Conservation (phyloP, 129 eudicot species). For the Escallonia rubra region DNA sequence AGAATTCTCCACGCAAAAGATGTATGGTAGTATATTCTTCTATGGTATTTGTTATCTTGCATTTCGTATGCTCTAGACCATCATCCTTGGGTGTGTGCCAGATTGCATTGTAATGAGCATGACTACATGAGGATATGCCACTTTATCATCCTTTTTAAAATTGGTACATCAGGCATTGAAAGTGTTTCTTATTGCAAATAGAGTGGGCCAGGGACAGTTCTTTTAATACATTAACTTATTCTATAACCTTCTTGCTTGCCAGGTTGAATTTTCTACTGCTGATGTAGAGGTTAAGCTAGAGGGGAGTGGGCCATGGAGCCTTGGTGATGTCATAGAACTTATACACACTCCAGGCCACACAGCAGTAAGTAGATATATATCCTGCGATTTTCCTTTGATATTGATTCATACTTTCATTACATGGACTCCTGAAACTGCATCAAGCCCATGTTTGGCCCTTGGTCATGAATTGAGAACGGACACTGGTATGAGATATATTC, state of each 20-base stretch:
- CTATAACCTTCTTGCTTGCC: neutral
- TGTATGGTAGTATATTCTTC: slow-evolving; percentile 15
- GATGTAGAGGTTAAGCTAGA: slow-evolving; percentile 64
- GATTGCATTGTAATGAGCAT: neutral
- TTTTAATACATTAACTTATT: no score
- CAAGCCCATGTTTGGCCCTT: no score
- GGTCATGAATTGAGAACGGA: no score
- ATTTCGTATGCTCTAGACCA: neutral
- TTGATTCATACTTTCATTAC: neutral
- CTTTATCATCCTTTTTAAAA: neutral
- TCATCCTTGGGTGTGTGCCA: neutral
- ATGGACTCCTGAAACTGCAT: no score
- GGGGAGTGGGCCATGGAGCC: slow-evolving; percentile 72
- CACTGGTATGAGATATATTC: no score
- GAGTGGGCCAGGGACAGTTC: neutral
- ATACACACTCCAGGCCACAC: slow-evolving; percentile 78
- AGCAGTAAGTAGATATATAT: slow-evolving; percentile 33
- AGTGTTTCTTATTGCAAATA: neutral
- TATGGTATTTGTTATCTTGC: neutral
- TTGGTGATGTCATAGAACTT: slow-evolving; percentile 54
- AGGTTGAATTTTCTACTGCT: slow-evolving; percentile 46
- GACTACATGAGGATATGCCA: neutral
- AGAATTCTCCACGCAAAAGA: slow-evolving; percentile 62
- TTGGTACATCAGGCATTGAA: neutral
- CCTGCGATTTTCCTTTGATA: neutral